Evolutionary conservation across 495 filamentous ascomycete species (phyloP).

Genomic region (Xylaria scruposa): DNA sequence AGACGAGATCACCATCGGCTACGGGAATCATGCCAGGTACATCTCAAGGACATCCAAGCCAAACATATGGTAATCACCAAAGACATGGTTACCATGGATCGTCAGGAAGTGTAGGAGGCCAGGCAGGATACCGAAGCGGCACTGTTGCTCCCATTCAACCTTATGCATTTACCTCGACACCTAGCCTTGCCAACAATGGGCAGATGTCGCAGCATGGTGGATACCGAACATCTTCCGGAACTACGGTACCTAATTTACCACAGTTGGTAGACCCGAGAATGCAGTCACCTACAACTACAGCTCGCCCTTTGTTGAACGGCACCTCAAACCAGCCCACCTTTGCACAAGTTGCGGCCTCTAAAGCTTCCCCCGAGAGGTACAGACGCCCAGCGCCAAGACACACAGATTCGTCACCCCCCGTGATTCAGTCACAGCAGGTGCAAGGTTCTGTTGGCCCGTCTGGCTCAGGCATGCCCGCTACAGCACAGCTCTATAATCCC

Average conservation of each 20-base stretch:
- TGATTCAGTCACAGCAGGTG: slow-evolving; percentile 37
- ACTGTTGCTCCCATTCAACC: slow-evolving; percentile 74
- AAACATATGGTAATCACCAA: slow-evolving; percentile 65
- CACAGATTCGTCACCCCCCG: slow-evolving; percentile 45
- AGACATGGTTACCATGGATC: slow-evolving; percentile 69
- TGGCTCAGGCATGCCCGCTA: slow-evolving; percentile 45
- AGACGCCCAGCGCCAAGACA: slow-evolving; percentile 54
- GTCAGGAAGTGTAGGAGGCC: slow-evolving; percentile 53
- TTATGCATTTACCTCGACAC: slow-evolving; percentile 84
- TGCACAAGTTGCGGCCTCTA: slow-evolving; percentile 46
- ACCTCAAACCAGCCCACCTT: slow-evolving; percentile 45
- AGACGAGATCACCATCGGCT: slow-evolving; percentile 74
- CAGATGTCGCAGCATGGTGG: slow-evolving; percentile 64
- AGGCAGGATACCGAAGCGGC: slow-evolving; percentile 72
- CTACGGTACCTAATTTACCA: slow-evolving; percentile 63
- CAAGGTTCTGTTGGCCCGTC: slow-evolving; percentile 43
- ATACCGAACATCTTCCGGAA: slow-evolving; percentile 71
- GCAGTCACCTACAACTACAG: slow-evolving; percentile 41
- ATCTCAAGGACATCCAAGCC: slow-evolving; percentile 58
- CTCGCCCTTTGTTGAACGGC: slow-evolving; percentile 44
- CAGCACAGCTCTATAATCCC: slow-evolving; percentile 52
- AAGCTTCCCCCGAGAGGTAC: slow-evolving; percentile 61
- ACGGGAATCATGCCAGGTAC: slow-evolving; percentile 67
- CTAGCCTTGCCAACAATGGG: slow-evolving; percentile 63
- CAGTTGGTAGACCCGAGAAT: slow-evolving; percentile 55